Evolutionary conservation across 106 monocot genomes (phyloP), one percentile per base, ranked within the genome.

Genomic region (Acorus calamus): DNA sequence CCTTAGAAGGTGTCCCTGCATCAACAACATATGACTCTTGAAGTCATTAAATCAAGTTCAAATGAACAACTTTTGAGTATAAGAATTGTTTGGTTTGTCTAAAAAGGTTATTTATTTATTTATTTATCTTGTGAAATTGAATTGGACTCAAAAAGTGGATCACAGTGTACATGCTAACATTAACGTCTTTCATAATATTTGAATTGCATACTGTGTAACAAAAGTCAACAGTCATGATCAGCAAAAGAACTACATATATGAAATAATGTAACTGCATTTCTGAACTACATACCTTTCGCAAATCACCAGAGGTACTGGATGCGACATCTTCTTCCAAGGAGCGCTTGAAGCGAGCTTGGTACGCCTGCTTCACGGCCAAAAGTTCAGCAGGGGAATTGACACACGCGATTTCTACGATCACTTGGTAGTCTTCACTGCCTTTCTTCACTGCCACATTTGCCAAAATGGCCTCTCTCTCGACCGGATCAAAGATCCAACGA

Each of bases 291-390:
- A 68, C 87, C 69, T 67, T 78, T 62, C 84, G 55, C 41, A 84
- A 64, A 50, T 84, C 76, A 64, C 81, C 78, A 0, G 59, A 54
- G 12, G 65, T 67, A 51, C 76, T 57, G 0, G 78, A 69, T 8
- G 88, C 84, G 9, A 88, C 68, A 66, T 88, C 88, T 69, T 88
- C 88, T 69, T 88, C 88, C 55, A 88, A 6, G 0, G 88, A 84
- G 49, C 52, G 72, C 62, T 81, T 78, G 76, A 73, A 76, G 11
- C 51, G 75, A 47, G 63, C 67, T 7, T 84, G 88, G 42, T 88
- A 88, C 13, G 80, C 69, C 55, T 70, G 68, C 56, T 88, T 88
- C 51, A 88, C 80, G 0, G 72, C 76, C 51, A 88, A 11, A 14
- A 88, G 78, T 54, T 88, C 83, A 3, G 56, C 47, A 2, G 84